Percentiles rank a stretch among this genome's conserved stretches.
These are phyloP conservation scores for Crithidia sp. DNA, from an alignment of 208 protist genomes.

Conservation along the genomic window DNA sequence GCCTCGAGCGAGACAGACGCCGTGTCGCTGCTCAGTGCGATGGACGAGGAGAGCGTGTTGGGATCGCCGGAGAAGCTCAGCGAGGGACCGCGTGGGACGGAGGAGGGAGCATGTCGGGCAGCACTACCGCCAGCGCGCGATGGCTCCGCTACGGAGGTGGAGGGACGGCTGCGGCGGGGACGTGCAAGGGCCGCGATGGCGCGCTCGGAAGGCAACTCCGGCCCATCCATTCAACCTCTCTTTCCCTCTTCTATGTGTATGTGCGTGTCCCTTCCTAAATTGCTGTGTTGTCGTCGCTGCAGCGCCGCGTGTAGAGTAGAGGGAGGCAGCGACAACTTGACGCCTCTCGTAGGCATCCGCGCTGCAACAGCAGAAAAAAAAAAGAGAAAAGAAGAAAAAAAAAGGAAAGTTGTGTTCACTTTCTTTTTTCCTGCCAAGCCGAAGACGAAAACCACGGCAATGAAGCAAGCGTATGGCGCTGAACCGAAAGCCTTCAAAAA, in stretches of 20 bases:
- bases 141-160: background rate
- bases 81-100: slow-evolving; percentile 5
- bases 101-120: background rate
- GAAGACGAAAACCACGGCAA: background rate
- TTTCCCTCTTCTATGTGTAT: no score
- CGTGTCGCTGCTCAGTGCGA: slow-evolving; percentile 33
- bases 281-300: no score
- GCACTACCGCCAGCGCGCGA: background rate
- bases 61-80: slow-evolving; percentile 8
- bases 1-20: slow-evolving; percentile 2
- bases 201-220: background rate
- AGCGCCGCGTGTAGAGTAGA: no score
- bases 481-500: slow-evolving; percentile 17
- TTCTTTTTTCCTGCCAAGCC: background rate
- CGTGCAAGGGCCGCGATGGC: background rate
- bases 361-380: slow-evolving; percentile 7
- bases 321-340: no score
- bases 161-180: background rate
- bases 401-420: background rate
- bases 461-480: background rate
- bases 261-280: no score
- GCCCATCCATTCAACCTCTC: slow-evolving; percentile 12
- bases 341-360: no score
- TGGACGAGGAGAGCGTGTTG: slow-evolving; percentile 18
- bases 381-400: slow-evolving; percentile 1